Evolutionary conservation across 441 rosid genomes (phyloP), one percentile per base, ranked within the genome.

Genomic region (Omphalea diandra): DNA sequence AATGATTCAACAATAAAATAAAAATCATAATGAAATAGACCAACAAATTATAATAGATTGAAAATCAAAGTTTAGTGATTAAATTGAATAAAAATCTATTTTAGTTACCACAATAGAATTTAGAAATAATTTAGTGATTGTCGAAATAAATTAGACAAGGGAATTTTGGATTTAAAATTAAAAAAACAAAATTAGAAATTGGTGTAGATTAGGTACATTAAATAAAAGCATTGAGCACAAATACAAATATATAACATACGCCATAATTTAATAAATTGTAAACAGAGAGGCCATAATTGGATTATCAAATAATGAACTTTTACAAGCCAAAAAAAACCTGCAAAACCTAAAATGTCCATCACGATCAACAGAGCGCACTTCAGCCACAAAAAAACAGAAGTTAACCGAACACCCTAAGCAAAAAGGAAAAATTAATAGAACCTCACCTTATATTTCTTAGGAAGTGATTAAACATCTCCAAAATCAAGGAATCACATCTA

Each of bases 401-500:
- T 3, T 44, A 41, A 44, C 17, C 3, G 18, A 17, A n/a, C 7
- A 35, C 3, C n/a, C n/a, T 1, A 52, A 0, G 6, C 8, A 24
- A 4, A 9, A 10, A 22, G 52, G 22, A 22, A 26, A 54, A 27
- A 0, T 20, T n/a, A 50, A 20, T 20, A 50, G 20, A 50, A 4
- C 10, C 49, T 63, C 32, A 69, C 74, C 73, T 69, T 29, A 75
- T 43, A 44, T 55, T 64, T 40, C 54, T 76, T 14, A 82, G 73
- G 53, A 80, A 78, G 73, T 75, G 71, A 65, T 85, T 81, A 76
- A 94, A 94, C 97, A 94, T 94, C 77, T 89, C 82, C 35, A 80
- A 54, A 60, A 91, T 82, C 66, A 89, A 82, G 18, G 78, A 80
- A 76, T 91, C 85, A 43, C 96, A 91, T 80, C 88, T 88, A 54